Evolutionary conservation across 106 monocot species (phyloP).

Genomic region (Allium sativum): DNA sequence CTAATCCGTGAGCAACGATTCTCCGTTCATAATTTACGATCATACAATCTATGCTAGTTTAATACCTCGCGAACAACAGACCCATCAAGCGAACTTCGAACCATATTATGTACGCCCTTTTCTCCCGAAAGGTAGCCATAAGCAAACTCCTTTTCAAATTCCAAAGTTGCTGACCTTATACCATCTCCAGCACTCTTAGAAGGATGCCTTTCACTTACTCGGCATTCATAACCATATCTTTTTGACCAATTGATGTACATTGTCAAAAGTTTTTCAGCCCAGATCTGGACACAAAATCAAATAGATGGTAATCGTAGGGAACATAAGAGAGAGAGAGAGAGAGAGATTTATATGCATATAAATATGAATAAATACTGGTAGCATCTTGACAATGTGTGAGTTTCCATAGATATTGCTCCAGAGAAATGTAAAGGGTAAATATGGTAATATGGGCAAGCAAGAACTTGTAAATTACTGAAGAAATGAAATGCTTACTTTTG

Average conservation of each 20-base stretch:
- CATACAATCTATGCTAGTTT: too few relatives aligned
- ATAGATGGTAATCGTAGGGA: too few relatives aligned
- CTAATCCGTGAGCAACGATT: too few relatives aligned
- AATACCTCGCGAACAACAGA: constrained; percentile 46
- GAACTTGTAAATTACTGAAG: too few relatives aligned
- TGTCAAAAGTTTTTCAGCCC: constrained; percentile 53
- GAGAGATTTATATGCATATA: neutral
- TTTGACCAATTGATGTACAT: constrained; percentile 77
- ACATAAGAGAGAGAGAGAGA: neutral
- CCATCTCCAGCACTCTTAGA: constrained; percentile 19
- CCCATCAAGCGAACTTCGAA: constrained; percentile 31
- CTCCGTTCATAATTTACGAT: too few relatives aligned
- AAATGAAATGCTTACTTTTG: too few relatives aligned
- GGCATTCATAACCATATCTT: constrained; percentile 44
- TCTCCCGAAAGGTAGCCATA: constrained; percentile 85
- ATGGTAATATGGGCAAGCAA: too few relatives aligned
- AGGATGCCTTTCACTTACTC: constrained; percentile 35
- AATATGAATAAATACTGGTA: too few relatives aligned
- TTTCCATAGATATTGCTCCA: neutral
- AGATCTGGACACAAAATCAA: constrained; percentile 29
- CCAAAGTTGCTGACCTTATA: constrained; percentile 39
- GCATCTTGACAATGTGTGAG: neutral
- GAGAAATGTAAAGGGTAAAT: neutral
- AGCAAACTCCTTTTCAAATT: constrained; percentile 68
- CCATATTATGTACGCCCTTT: constrained; percentile 55